phyloP scores from a whole-genome alignment of 257 asterid species.

The Rhazya stricta region DNA sequence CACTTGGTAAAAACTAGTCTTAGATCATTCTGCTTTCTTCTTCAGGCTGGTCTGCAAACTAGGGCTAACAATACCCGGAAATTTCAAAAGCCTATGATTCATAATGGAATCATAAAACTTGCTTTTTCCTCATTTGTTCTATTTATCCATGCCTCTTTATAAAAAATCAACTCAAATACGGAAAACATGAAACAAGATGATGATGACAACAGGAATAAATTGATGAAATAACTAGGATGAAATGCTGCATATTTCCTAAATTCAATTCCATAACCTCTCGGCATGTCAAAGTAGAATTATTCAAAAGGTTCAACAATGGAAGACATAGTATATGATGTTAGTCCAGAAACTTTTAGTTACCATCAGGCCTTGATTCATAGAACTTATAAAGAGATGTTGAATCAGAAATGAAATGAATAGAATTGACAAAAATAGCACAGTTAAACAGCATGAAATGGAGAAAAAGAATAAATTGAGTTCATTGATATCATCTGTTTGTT shows the following conservation, averaged over 20 bases:
- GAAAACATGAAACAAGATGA: not conserved
- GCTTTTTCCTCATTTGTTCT: too few relatives aligned
- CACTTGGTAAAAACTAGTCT: not conserved
- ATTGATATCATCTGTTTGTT: not conserved
- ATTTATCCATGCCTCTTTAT: too few relatives aligned
- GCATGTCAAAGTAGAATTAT: not conserved
- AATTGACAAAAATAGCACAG: not conserved
- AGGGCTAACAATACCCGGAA: too few relatives aligned
- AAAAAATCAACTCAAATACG: not conserved
- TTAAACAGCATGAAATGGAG: not conserved
- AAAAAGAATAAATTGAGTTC: conserved; percentile 14
- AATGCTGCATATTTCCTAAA: not conserved
- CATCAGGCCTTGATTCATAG: not conserved
- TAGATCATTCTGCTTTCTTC: too few relatives aligned
- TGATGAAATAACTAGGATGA: not conserved
- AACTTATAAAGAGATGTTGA: not conserved
- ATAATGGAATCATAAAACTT: too few relatives aligned
- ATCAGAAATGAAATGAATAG: not conserved
- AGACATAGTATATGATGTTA: not conserved
- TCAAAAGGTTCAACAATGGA: not conserved
- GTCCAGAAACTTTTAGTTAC: not conserved
- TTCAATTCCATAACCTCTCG: not conserved
- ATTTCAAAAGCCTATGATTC: too few relatives aligned
- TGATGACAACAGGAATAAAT: not conserved
- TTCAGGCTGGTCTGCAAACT: too few relatives aligned